Evolutionary conservation across 257 asterid genomes (phyloP).

Genomic region (Solanum virginianum): DNA sequence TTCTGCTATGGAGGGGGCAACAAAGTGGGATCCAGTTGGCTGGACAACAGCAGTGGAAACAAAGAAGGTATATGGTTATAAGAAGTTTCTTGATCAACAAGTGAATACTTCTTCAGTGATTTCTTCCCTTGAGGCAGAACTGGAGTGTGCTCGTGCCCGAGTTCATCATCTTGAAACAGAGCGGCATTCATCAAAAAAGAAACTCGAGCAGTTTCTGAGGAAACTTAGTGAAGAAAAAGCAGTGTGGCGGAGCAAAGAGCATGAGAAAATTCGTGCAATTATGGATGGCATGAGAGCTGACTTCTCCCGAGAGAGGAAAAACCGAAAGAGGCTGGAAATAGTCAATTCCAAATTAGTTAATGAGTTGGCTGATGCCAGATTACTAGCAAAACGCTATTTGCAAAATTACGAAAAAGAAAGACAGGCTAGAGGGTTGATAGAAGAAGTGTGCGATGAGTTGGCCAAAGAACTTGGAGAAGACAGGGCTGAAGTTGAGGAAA

Average conservation of each 20-base stretch:
- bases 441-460: slow-evolving; percentile 65
- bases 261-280: slow-evolving; percentile 47
- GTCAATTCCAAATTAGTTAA: slow-evolving; percentile 43
- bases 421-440: slow-evolving; percentile 49
- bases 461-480: slow-evolving; percentile 66
- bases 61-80: slow-evolving; percentile 16
- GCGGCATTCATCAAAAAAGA: slow-evolving; percentile 44
- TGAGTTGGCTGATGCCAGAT: slow-evolving; percentile 45
- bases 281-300: slow-evolving; percentile 49
- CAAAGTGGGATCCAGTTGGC: slow-evolving; percentile 57
- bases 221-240: slow-evolving; percentile 54
- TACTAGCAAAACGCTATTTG: slow-evolving; percentile 32
- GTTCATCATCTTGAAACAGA: slow-evolving; percentile 47
- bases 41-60: slow-evolving; percentile 17
- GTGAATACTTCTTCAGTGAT: slow-evolving; percentile 20
- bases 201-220: slow-evolving; percentile 51
- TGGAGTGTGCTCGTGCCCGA: slow-evolving; percentile 41
- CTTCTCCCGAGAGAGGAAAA: slow-evolving; percentile 40
- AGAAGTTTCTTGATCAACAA: slow-evolving; percentile 17
- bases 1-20: slow-evolving; percentile 52
- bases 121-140: slow-evolving; percentile 44
- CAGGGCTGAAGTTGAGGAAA: slow-evolving; percentile 45
- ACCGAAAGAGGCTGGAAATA: slow-evolving; percentile 41
- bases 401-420: slow-evolving; percentile 57
- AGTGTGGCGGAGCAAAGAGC: slow-evolving; percentile 54